Conservation (phyloP, 2,329 filamentous ascomycete genomes). For the Harringtonia aguacate region DNA sequence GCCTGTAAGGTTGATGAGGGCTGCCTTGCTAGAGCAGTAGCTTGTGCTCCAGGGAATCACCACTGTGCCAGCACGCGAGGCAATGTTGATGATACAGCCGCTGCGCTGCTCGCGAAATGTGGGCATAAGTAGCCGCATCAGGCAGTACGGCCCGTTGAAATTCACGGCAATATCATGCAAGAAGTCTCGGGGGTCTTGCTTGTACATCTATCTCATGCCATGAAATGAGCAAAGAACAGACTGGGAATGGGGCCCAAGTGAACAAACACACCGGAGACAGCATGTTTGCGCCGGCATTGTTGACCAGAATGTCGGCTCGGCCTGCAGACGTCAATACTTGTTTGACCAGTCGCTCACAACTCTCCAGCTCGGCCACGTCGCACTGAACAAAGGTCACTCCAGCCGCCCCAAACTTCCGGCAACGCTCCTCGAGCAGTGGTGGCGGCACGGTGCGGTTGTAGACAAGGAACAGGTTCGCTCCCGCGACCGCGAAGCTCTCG, state of each 20-base stretch:
- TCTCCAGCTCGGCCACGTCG: constrained; percentile 15
- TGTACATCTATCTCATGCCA: too few relatives aligned
- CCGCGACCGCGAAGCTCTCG: constrained; percentile 19
- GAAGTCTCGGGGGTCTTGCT: constrained; percentile 16
- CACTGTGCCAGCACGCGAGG: constrained; percentile 19
- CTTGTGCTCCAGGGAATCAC: constrained; percentile 19
- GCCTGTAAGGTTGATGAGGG: constrained; percentile 20
- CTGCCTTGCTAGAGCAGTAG: constrained; percentile 22
- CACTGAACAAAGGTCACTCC: constrained; percentile 14
- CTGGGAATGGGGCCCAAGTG: not conserved
- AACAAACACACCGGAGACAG: constrained; percentile 14
- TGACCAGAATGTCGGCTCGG: constrained; percentile 17
- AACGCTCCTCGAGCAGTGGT: constrained; percentile 12
- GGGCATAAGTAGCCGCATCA: constrained; percentile 19
- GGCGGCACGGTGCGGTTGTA: constrained; percentile 19
- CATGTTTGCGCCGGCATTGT: constrained; percentile 20
- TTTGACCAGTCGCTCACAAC: constrained; percentile 15
- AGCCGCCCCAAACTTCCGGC: constrained; percentile 13
- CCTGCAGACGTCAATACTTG: constrained; percentile 11
- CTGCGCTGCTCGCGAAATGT: constrained; percentile 14
- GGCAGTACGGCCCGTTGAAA: constrained; percentile 19
- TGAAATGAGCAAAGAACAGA: too few relatives aligned
- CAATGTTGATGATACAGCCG: constrained; percentile 20
- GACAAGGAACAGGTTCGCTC: constrained; percentile 17
- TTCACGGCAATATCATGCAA: constrained; percentile 19